Percentiles rank a stretch among this genome's conserved stretches.
Evolutionary conservation across 192 early-diverging fungal genomes (phyloP).

Genomic region (Coemansia sp.): DNA sequence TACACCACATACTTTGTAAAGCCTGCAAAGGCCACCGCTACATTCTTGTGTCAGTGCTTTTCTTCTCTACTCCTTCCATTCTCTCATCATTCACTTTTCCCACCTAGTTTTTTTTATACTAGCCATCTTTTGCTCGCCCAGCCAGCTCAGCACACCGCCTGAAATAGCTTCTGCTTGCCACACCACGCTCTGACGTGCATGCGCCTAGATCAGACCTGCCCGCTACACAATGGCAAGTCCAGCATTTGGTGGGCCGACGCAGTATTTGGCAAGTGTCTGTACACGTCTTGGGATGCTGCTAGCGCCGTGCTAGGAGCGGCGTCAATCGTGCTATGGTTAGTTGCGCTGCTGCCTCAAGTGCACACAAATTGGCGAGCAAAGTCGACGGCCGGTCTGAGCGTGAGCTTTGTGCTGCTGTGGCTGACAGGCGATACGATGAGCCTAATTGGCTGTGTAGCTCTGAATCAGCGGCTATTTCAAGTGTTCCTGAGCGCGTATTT

Average conservation of each 20-base stretch:
- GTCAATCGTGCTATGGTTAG: slow-evolving; percentile 29
- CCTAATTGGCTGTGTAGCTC: slow-evolving; percentile 70
- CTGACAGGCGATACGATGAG: slow-evolving; percentile 70
- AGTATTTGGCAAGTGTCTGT: slow-evolving; percentile 18
- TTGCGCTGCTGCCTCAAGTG: slow-evolving; percentile 35
- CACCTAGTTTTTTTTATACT: not conserved
- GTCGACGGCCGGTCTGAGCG: slow-evolving; percentile 25
- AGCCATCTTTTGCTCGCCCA: not conserved
- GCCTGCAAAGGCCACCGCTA: not conserved
- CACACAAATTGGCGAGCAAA: slow-evolving; percentile 33
- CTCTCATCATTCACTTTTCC: not conserved
- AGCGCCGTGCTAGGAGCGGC: slow-evolving; percentile 13
- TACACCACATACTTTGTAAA: too few species aligned
- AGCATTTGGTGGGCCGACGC: slow-evolving; percentile 26
- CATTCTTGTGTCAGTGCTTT: not conserved
- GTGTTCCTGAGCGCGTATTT: slow-evolving; percentile 49
- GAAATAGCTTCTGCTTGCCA: not conserved
- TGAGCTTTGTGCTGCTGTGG: slow-evolving; percentile 24
- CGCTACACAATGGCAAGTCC: slow-evolving; percentile 8
- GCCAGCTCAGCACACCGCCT: not conserved
- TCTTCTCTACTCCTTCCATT: not conserved
- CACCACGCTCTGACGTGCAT: not conserved
- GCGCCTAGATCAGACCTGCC: slow-evolving; percentile 10
- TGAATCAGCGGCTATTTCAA: slow-evolving; percentile 79
- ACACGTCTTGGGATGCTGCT: slow-evolving; percentile 16